Conservation (phyloP, 2,329 filamentous ascomycete species). For the Pestalotiopsis sp. region DNA sequence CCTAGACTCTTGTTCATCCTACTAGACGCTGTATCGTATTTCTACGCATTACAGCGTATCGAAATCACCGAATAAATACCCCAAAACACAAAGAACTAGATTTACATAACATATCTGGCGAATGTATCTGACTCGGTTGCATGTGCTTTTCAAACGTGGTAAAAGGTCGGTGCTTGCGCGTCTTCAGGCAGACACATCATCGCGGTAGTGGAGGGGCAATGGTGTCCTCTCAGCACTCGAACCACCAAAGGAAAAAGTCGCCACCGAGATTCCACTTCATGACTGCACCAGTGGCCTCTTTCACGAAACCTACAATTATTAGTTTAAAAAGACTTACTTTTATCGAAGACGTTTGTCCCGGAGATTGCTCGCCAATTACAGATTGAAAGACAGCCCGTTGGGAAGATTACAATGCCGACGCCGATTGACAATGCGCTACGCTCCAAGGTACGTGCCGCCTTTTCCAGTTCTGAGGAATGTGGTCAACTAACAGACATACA, state of each 20-base stretch:
- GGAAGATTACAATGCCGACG: constrained; percentile 63
- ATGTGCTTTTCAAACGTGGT: too few relatives aligned
- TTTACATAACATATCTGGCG: too few relatives aligned
- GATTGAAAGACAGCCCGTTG: not conserved
- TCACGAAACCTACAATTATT: not conserved
- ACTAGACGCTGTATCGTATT: too few relatives aligned
- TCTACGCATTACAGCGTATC: too few relatives aligned
- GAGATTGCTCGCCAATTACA: not conserved
- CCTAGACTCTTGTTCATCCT: too few relatives aligned
- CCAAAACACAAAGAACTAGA: too few relatives aligned
- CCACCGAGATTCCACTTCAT: not conserved
- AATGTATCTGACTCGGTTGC: too few relatives aligned
- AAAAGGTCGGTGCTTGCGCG: constrained; percentile 2
- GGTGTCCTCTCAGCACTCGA: constrained; percentile 2
- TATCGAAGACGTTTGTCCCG: not conserved
- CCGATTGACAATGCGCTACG: constrained; percentile 68
- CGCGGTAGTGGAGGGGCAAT: not conserved
- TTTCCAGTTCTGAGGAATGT: not conserved
- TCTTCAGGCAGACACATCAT: constrained; percentile 8
- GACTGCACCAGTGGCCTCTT: not conserved
- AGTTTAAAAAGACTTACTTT: not conserved
- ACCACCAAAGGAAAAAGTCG: not conserved
- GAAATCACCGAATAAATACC: too few relatives aligned
- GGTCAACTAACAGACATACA: constrained; percentile 35
- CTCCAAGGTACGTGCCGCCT: constrained; percentile 59